phyloP scores from a whole-genome alignment of 2,329 filamentous ascomycete genomes.

The Aaosphaeria arxii region DNA sequence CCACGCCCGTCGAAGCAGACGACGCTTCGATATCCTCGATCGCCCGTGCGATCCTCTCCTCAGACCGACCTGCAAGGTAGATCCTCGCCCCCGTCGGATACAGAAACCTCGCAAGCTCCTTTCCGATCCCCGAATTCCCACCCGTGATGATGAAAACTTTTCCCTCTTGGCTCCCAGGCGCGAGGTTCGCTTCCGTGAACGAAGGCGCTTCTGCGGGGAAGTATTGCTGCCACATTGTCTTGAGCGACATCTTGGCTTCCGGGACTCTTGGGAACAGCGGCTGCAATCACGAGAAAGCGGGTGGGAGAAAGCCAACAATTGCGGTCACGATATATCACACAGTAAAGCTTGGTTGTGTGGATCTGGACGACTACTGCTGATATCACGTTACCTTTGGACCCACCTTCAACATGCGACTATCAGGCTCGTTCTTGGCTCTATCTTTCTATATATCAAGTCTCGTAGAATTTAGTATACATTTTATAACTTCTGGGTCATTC shows the following conservation, averaged over 20 bases:
- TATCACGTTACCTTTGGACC: no score
- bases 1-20: neutral
- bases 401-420: no score
- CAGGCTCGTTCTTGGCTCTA: no score
- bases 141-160: slow-evolving; percentile 52
- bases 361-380: no score
- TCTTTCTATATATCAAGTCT: no score
- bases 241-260: neutral
- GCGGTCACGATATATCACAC: no score
- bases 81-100: slow-evolving; percentile 53
- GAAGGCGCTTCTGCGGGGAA: neutral
- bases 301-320: no score
- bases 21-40: slow-evolving; percentile 37
- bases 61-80: slow-evolving; percentile 51
- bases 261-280: no score
- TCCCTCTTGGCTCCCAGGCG: slow-evolving; percentile 32
- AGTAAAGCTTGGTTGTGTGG: no score
- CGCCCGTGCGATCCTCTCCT: slow-evolving; percentile 37
- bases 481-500: no score
- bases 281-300: no score
- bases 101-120: slow-evolving; percentile 51
- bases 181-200: slow-evolving; percentile 25
- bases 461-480: no score
- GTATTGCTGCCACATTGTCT: neutral
- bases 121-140: slow-evolving; percentile 47